Evolutionary conservation across 345 rosid species (phyloP).

Genomic region (Lepidium aucheri): DNA sequence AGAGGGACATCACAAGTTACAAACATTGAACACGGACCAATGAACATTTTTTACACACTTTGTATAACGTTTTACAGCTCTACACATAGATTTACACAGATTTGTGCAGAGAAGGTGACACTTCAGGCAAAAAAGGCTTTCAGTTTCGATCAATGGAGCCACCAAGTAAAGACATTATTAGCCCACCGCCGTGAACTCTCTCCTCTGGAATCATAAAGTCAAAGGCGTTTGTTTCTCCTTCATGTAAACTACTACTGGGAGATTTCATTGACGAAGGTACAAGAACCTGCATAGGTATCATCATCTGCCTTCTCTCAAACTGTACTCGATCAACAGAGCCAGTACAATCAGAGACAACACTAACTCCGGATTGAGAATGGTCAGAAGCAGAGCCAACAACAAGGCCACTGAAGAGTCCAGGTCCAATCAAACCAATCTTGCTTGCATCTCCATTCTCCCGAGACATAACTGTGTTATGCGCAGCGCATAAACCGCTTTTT

Average conservation of each 20-base stretch:
- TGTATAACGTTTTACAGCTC: neutral
- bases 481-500: constrained; percentile 82
- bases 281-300: constrained; percentile 74
- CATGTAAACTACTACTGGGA: constrained; percentile 20
- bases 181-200: constrained; percentile 88
- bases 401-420: constrained; percentile 76
- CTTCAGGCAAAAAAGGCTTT: constrained; percentile 5
- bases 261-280: constrained; percentile 87
- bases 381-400: constrained; percentile 43
- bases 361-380: constrained; percentile 45
- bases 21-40: neutral
- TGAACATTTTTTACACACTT: neutral
- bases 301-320: constrained; percentile 32
- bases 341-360: constrained; percentile 45
- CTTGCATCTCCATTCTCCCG: constrained; percentile 34
- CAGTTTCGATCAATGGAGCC: constrained; percentile 50
- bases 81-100: neutral
- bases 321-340: constrained; percentile 35
- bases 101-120: neutral
- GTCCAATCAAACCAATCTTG: constrained; percentile 53
- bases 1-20: neutral
- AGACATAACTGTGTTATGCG: constrained; percentile 58
- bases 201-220: constrained; percentile 71
- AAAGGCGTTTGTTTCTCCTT: constrained; percentile 20
- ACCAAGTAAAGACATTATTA: constrained; percentile 67